Base-by-base conservation (phyloP, 1,139 yeast species). In the Suhomyces terraborum region DNA sequence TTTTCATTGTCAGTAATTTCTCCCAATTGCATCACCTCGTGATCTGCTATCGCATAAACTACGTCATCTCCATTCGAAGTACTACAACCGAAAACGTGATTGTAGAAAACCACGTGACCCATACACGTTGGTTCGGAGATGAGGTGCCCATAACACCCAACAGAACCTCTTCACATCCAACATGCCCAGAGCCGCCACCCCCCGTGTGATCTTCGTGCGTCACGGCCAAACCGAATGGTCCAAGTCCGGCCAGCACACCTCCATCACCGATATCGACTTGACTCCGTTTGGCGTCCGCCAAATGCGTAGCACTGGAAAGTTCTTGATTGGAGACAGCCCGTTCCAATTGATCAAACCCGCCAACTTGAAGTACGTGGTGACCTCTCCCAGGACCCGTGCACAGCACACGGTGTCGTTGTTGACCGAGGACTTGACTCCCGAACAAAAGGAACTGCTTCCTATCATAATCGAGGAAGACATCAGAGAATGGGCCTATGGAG, bases 221-320 rank as follows among this genome's bases (percentile, higher is more conserved):
- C 91, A 84, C 55, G 88, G 95, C 26, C 96, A 91, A 67, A 91
- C 98, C 3, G 95, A 82, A 63, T 91, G 98, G 98, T 89, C 97
- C 26, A 81, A 84, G 56, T 77, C 89, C 4, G 98, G 98, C 23
- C 96, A 88, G 61, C 84, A 88, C 64, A 91, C 98, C 6, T 88
- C 96, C 2, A 54, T 73, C 38, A 91, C 98, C 1, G 97, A 91
- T 53, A 62, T 91, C 26, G 80, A 82, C 8, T 74, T 91, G 58
- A 88, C 96, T 0, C 75, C 72, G 4, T 84, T 79, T 53, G 98
- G 98, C 36, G 86, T 79, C 7, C 69, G 68, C 36, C 93, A 88
- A 56, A 88, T 88, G 80, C 62, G 67, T 41, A 77, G 78, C 22
- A 86, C 96, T 22, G 96, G 96, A 8, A 65, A 74, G 48, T 74